Evolutionary conservation across 2,329 filamentous ascomycete species (phyloP), one percentile per base, ranked within the genome.

Genomic region (Fusarium euwallaceae): DNA sequence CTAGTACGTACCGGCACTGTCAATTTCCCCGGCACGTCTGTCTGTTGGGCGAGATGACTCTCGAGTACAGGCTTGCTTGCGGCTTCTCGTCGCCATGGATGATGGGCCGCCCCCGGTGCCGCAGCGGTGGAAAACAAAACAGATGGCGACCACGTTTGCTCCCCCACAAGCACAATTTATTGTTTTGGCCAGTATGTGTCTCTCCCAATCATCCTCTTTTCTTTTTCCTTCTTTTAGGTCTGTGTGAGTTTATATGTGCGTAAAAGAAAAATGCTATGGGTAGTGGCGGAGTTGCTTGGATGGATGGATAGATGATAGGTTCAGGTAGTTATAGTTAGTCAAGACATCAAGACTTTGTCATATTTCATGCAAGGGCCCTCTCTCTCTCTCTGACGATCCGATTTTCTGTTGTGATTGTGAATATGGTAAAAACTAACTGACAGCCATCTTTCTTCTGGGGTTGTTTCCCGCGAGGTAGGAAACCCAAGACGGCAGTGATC

Each of bases 401-500:
- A 41, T 36, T 60, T 60, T 41, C 41, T 41, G 59, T 64, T 64
- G 64, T 69, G 39, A 63, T 76, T 76, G 61, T 63, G 67, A 70
- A 70, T 64, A 67, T 75, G 63, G 45, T 66, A 77, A 69, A 78
- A 78, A 67, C 64, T 76, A 75, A 76, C 66, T 76, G 70, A 78
- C 74, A 70, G 71, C 73, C 59, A 66, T 67, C 43, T 64, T 48
- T 32, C 53, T 68, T 61, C 53, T 65, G 61, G 69, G 64, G 65
- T 70, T 77, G 78, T 81, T 81, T 82, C 82, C 82, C 78, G 81
- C 82, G 80, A 82, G 78, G 82, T 81, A 81, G 80, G 80, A 83
- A 82, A 80, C 80, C 51, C 75, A 53, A 69, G 87, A 89, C 88
- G 87, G 84, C 87, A 87, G 87, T 84, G 89, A 90, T 87, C 89